Evolutionary conservation across 2,329 filamentous ascomycete species (phyloP), one percentile per base, ranked within the genome.

Genomic region (Botrytis aclada): DNA sequence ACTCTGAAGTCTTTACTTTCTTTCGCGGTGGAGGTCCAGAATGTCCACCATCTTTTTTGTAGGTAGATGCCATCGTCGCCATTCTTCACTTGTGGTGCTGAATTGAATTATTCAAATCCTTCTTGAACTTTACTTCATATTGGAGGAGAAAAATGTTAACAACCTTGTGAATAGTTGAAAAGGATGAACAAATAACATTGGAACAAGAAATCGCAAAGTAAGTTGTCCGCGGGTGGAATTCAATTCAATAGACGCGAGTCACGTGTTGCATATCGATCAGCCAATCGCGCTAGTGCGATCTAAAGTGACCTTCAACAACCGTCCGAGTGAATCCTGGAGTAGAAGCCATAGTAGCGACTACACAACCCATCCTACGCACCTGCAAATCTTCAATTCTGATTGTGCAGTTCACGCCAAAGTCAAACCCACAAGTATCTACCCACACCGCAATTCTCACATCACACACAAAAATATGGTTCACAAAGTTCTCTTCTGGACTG

Each of bases 401-500:
- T 51, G 39, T 47, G 39, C 32, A 67, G 47, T 39, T 9, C n/a
- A 54, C n/a, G 16, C 65, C 16, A 32, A 32, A 56, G 3, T n/a
- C 32, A 39, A 34, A 6, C 2, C 18, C 45, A 25, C 29, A 64
- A 54, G 6, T 25, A 5, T 45, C 18, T 3, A 25, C 16, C 29
- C 37, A 72, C 70, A 61, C 71, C 8, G 34, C 60, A 54, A 32
- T 56, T 56, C 43, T 56, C 67, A 61, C 10, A 73, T 62, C 41
- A 69, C 12, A 72, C 39, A 64, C 60, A 62, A 41, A 56, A 69
- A n/a, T 76, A 82, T 81, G 80, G 80, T 81, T 61, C 75, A 77
- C 84, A 87, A 88, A 81, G 86, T 94, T 82, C 85, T 94, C 82
- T 94, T 95, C 87, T 95, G 93, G 93, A 87, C 88, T 84, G 92